Percentiles rank a stretch among this genome's conserved stretches.
Evolutionary conservation across 805 yeast genomes (phyloP).

Genomic region (Sungouiella thailandica): DNA sequence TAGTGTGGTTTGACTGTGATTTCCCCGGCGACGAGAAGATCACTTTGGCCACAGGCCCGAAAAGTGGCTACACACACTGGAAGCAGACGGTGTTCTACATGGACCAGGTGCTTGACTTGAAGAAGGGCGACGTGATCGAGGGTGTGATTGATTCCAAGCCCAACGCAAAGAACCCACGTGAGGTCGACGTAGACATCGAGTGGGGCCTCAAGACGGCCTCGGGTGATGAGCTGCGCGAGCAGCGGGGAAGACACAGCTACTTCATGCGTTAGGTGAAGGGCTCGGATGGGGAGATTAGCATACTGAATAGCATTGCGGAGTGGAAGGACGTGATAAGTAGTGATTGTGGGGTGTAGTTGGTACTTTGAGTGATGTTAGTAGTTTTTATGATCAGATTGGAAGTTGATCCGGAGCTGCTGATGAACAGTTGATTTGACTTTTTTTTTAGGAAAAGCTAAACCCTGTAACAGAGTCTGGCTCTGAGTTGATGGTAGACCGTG

Average conservation of each 20-base stretch:
- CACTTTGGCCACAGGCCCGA: constrained; percentile 89
- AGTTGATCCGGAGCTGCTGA: too few species aligned
- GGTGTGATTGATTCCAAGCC: constrained; percentile 77
- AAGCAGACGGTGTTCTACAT: constrained; percentile 95
- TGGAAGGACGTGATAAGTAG: too few species aligned
- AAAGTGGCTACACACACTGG: constrained; percentile 95
- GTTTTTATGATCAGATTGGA: too few species aligned
- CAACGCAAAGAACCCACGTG: constrained; percentile 76
- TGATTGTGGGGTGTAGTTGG: too few species aligned
- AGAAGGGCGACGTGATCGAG: constrained; percentile 68
- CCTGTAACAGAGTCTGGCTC: too few species aligned
- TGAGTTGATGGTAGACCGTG: too few species aligned
- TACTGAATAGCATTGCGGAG: too few species aligned
- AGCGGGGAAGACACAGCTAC: constrained; percentile 57
- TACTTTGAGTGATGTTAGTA: too few species aligned
- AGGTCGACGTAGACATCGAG: constrained; percentile 72
- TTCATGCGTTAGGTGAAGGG: constrained; percentile 77
- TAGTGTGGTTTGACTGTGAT: constrained; percentile 92
- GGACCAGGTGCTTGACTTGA: constrained; percentile 70
- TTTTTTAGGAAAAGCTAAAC: too few species aligned
- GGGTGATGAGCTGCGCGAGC: constrained; percentile 47
- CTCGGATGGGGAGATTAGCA: too few species aligned
- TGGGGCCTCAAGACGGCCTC: constrained; percentile 48
- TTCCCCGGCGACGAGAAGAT: constrained; percentile 72
- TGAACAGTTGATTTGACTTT: too few species aligned